phyloP scores from a whole-genome alignment of 1,284 basidiomycete species.

The Inonotus obliquus region DNA sequence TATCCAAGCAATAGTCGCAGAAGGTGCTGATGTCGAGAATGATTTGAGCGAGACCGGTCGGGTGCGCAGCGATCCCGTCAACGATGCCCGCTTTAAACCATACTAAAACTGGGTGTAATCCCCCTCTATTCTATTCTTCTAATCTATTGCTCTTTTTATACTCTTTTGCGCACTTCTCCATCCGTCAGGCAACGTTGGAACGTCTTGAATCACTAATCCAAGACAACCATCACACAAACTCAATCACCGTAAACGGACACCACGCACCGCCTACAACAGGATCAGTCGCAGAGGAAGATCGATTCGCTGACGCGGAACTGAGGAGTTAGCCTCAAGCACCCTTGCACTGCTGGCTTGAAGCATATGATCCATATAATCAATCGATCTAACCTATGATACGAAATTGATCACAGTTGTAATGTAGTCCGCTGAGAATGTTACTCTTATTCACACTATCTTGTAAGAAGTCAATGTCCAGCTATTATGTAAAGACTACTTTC shows the following conservation, averaged over 20 bases:
- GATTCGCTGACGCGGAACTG: not conserved
- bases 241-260: conserved; percentile 18
- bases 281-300: not conserved
- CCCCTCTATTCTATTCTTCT: conserved; percentile 24
- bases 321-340: not conserved
- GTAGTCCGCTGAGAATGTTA: too few relatives aligned
- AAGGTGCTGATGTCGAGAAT: conserved; percentile 37
- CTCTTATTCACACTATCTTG: too few relatives aligned
- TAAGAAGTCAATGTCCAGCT: too few relatives aligned
- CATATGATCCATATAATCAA: too few relatives aligned
- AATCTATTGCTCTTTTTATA: too few relatives aligned
- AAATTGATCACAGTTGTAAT: too few relatives aligned
- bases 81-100: conserved; percentile 75
- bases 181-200: conserved; percentile 65
- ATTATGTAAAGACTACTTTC: too few relatives aligned
- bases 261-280: conserved; percentile 20
- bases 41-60: conserved; percentile 83
- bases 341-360: not conserved
- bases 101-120: conserved; percentile 70
- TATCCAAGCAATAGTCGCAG: conserved; percentile 55
- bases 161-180: not conserved
- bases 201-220: conserved; percentile 74
- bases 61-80: conserved; percentile 90
- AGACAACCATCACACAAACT: conserved; percentile 34
- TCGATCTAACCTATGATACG: too few relatives aligned